Conservation (phyloP, 1,284 basidiomycete genomes). For the Spongispora temasekensis region DNA sequence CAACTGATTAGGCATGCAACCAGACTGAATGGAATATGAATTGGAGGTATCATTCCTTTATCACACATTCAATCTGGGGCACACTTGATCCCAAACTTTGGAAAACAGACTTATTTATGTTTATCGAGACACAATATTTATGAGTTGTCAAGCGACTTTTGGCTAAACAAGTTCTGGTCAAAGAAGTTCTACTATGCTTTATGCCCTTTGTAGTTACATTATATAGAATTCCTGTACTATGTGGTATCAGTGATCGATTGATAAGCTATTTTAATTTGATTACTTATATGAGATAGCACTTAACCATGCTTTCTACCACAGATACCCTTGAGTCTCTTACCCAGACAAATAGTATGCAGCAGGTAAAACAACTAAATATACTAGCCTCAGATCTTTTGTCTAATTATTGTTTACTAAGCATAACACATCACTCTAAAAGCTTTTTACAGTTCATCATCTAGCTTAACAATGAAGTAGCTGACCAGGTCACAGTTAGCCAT, state of each 20-base stretch:
- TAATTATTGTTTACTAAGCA: neutral
- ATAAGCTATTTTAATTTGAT: neutral
- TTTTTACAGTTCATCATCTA: neutral
- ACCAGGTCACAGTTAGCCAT: neutral
- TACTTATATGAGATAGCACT: neutral
- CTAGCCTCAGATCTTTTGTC: neutral
- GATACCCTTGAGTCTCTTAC: neutral
- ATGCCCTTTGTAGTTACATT: neutral
- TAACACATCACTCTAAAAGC: neutral
- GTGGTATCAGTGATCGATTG: neutral
- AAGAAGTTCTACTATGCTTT: neutral
- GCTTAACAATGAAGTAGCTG: neutral
- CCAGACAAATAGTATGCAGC: neutral
- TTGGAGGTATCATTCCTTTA: neutral
- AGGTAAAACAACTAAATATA: neutral
- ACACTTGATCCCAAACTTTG: neutral
- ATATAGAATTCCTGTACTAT: neutral
- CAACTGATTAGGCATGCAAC: neutral
- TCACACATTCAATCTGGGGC: neutral
- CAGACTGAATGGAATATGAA: neutral
- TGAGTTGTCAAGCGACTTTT: neutral
- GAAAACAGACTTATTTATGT: neutral
- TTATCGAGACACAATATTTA: neutral
- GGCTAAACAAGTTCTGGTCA: neutral
- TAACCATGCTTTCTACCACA: neutral